Evolutionary conservation across 306 rosid genomes (phyloP).

Genomic region (Senna siamea): DNA sequence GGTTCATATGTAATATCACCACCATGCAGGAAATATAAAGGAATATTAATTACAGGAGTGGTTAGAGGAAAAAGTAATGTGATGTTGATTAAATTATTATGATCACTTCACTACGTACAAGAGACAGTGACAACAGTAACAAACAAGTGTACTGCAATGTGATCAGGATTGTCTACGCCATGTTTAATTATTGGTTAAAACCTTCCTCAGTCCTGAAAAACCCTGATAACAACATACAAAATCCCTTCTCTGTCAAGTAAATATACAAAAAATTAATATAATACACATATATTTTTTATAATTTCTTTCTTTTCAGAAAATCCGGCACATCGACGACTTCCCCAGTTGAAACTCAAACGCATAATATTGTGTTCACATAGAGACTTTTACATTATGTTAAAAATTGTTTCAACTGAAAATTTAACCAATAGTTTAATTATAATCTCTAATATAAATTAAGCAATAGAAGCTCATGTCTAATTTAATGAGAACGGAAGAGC

Average conservation of each 20-base stretch:
- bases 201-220: conserved; percentile 32
- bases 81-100: too few species aligned
- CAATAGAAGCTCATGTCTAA: too few species aligned
- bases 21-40: neutral
- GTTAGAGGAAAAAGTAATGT: too few species aligned
- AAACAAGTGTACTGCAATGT: neutral
- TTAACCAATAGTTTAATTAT: too few species aligned
- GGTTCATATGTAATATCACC: neutral
- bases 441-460: too few species aligned
- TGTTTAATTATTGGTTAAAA: neutral
- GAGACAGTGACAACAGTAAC: neutral
- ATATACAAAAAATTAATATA: too few species aligned
- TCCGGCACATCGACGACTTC: neutral
- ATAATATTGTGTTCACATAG: too few species aligned
- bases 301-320: neutral
- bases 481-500: too few species aligned
- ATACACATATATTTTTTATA: neutral
- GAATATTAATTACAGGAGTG: neutral
- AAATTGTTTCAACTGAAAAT: too few species aligned
- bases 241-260: neutral
- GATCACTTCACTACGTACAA: neutral
- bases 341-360: neutral
- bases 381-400: too few species aligned
- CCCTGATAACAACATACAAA: conserved; percentile 26
- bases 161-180: neutral